phyloP scores from a whole-genome alignment of 2,329 filamentous ascomycete species.

The Fusarium gaditjirri region DNA sequence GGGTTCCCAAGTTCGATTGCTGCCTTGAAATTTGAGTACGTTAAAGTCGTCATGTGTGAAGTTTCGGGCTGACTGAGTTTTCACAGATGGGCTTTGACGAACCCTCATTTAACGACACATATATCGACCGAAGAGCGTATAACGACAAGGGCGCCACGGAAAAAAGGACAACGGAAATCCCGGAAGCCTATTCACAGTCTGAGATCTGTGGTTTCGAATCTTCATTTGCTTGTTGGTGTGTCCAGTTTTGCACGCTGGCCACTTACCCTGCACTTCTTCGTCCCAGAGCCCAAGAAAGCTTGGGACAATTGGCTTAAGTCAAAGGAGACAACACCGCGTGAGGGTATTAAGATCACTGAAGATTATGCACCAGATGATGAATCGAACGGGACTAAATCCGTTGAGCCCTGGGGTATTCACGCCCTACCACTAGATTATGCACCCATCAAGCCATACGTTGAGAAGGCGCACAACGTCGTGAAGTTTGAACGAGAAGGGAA shows the following conservation, averaged over 20 bases:
- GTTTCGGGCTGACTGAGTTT: slow-evolving; percentile 1
- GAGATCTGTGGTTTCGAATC: slow-evolving; percentile 77
- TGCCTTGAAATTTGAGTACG: slow-evolving; percentile 93
- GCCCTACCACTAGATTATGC: slow-evolving; percentile 66
- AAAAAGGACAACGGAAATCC: slow-evolving; percentile 64
- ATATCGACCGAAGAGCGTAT: slow-evolving; percentile 74
- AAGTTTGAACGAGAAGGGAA: slow-evolving; percentile 65
- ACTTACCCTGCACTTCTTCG: slow-evolving; percentile 82
- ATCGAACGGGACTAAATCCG: neutral
- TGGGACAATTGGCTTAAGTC: slow-evolving; percentile 72
- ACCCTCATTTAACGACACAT: slow-evolving; percentile 83
- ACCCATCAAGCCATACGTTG: slow-evolving; percentile 63
- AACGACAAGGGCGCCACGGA: slow-evolving; percentile 58
- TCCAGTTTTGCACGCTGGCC: slow-evolving; percentile 87
- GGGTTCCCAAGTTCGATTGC: slow-evolving; percentile 90
- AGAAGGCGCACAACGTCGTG: slow-evolving; percentile 65
- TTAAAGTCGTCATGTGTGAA: slow-evolving; percentile 17
- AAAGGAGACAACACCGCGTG: slow-evolving; percentile 58
- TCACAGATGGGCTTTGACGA: slow-evolving; percentile 87
- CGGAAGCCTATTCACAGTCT: slow-evolving; percentile 69
- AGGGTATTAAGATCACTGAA: slow-evolving; percentile 63
- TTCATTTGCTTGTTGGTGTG: slow-evolving; percentile 83
- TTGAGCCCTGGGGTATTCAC: slow-evolving; percentile 59
- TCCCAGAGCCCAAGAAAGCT: slow-evolving; percentile 70
- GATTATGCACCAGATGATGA: slow-evolving; percentile 59